Base-by-base conservation (phyloP, 2,329 filamentous ascomycete genomes). In the Cladosporium sp. region DNA sequence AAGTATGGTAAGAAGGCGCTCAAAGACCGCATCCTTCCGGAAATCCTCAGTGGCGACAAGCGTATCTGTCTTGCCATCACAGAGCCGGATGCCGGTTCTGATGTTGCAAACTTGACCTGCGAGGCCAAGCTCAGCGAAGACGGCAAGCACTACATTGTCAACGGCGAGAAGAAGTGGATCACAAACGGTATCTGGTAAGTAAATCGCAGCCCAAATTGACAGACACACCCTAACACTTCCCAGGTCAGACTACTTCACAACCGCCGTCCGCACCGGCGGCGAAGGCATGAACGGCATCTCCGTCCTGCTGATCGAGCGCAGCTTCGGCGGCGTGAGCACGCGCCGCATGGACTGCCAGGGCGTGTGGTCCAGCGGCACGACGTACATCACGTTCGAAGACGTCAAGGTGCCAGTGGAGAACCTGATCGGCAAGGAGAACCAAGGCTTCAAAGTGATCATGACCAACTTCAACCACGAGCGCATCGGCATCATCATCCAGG, bases 91-190 rank as follows among this genome's bases (percentile, higher is more conserved):
- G 93, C 91, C 11, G 93, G 93, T 39, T 89, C 84, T 58, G 93
- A 99, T 68, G 93, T 99, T 8, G 93, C 93, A 53, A 97, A 96
- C 73, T 70, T 99, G 59, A 93, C 85, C 12, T 97, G 92, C 70
- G 91, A 97, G 77, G 93, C 93, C 20, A 96, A 96, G 78, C 80
- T 97, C 52, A 88, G 82, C 56, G 88, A 93, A 61, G 93, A 99
- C 64, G 93, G 93, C 65, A 97, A 97, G 78, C 89, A 97, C 75
- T 99, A 95, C 73, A 97, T 97, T 61, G 93, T 99, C 73, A 99
- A 97, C 66, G 93, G 93, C 50, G 92, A 96, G 82, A 97, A 99
- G 86, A 99, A 99, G 76, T 97, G 93, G 92, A 97, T 97, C 71
- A 97, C 92, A 64, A 99, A 99, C 73, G 93, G 93, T 65, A 83